Percentiles rank a stretch among this genome's conserved stretches.
These are phyloP conservation scores for Talaromyces liani DNA, from an alignment of 495 filamentous ascomycete genomes.

Conservation along the genomic window DNA sequence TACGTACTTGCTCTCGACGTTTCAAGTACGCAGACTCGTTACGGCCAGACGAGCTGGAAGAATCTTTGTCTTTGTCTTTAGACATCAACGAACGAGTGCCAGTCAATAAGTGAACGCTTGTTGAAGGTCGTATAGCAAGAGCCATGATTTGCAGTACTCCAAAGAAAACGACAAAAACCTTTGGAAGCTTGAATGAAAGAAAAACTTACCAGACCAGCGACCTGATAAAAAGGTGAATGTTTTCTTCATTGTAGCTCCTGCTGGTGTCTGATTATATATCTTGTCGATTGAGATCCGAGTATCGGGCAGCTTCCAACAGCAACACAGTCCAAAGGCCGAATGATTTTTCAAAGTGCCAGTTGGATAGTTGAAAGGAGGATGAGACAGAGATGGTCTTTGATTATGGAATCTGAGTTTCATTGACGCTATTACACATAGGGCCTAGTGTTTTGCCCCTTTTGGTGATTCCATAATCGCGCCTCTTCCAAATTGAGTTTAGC, in stretches of 20 bases:
- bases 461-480: background rate
- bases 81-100: background rate
- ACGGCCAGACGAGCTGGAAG: background rate
- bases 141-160: background rate
- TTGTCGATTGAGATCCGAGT: background rate
- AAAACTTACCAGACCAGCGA: background rate
- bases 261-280: background rate
- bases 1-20: background rate
- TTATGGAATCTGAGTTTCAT: background rate
- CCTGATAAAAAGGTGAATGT: background rate
- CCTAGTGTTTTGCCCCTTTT: background rate
- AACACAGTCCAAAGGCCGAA: background rate
- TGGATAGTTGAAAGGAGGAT: background rate
- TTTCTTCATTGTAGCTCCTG: background rate
- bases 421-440: background rate
- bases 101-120: background rate
- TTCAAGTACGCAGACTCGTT: background rate
- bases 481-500: background rate
- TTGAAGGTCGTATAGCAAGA: background rate
- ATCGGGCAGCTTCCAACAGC: background rate
- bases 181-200: background rate
- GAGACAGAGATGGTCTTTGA: background rate
- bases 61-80: background rate
- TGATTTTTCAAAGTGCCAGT: background rate
- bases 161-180: background rate